phyloP scores from a whole-genome alignment of 1,284 basidiomycete species.

The Fomitopsis palustris region DNA sequence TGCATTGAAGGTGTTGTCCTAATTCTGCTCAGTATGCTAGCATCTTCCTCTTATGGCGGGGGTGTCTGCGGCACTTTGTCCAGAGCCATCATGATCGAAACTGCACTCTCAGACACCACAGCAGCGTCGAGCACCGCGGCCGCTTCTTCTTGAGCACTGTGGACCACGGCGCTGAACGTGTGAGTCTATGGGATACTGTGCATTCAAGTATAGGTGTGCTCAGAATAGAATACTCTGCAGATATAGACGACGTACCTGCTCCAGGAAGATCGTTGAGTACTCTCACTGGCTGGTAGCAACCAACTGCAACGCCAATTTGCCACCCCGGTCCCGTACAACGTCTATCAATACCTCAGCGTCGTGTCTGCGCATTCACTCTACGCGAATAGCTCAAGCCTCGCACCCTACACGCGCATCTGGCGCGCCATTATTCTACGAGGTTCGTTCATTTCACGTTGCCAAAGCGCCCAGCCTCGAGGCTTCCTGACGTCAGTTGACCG shows the following conservation, averaged over 20 bases:
- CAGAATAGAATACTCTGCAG: background rate
- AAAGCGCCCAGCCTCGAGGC: background rate
- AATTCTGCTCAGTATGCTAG: too few species aligned
- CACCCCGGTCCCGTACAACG: background rate
- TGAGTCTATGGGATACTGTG: background rate
- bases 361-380: background rate
- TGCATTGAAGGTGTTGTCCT: too few species aligned
- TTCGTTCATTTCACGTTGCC: background rate
- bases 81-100: too few species aligned
- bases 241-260: background rate
- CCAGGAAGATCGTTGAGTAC: background rate
- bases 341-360: background rate
- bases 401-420: background rate
- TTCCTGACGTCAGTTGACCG: conserved; percentile 4
- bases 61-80: too few species aligned
- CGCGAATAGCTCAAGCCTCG: background rate
- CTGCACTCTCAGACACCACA: too few species aligned
- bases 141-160: too few species aligned
- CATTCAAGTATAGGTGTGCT: background rate
- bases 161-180: background rate
- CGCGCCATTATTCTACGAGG: background rate
- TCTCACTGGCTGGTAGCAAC: background rate
- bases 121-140: too few species aligned
- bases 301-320: background rate
- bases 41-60: too few species aligned